Base-by-base conservation (phyloP, 1,284 basidiomycete species). In the Trichosporon sp. region DNA sequence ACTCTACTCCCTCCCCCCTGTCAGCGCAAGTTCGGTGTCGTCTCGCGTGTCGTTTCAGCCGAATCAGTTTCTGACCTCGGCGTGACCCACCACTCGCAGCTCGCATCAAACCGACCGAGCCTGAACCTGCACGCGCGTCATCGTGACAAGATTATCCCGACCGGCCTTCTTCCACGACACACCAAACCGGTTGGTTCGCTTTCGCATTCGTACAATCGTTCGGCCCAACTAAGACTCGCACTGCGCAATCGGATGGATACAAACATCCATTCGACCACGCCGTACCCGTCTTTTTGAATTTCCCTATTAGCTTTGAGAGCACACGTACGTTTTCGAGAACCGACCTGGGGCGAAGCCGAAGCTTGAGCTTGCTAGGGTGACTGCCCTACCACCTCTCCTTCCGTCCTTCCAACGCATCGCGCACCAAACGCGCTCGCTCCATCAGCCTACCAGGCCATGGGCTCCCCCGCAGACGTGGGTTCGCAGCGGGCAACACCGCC, bases 341-440 rank as follows among this genome's bases (percentile, higher is more conserved):
- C 26, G 19, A 38, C 46, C 32, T 54, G 51, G 43, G 31, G 66
- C 59, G n/a, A 35, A 61, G 26, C 56, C 56, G 56, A 61, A 61
- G 48, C 48, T 38, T 32, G 51, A 54, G 51, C 66, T 67, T 32
- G n/a, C 66, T 35, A 51, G 66, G 51, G 66, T 51, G 48, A 54
- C 46, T 54, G 59, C 59, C 59, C 59, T 32, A 63, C 59, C 14
- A 40, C 16, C 59, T n/a, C 32, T 61, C 56, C 8, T 61, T 16
- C 56, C 56, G 14, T 26, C 56, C 31, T 6, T 35, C 26, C 56
- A 61, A 21, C 56, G 16, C 56, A 61, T n/a, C 56, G 26, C 56
- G 31, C 56, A 61, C 11, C 31, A 61, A 61, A 6, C 12, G 14
- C 56, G 11, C 31, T 61, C 14, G 56, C 56, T 32, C 56, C 4